Evolutionary conservation across 208 protist genomes (phyloP), one percentile per base, ranked within the genome.

Genomic region (Strigomonas culicis): DNA sequence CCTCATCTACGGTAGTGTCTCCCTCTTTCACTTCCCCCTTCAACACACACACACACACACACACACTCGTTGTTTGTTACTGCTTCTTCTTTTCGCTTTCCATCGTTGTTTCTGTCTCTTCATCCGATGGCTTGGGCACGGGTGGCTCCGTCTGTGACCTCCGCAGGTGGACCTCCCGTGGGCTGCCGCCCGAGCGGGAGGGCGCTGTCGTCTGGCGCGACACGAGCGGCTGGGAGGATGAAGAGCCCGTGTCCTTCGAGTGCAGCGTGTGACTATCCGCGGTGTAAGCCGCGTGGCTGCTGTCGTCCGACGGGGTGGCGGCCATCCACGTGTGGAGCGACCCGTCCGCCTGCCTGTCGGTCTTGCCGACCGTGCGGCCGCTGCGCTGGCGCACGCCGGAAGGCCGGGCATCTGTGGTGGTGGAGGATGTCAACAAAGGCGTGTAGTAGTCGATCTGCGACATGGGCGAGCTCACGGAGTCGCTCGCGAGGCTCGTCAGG

Each of bases 401-500:
- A 2, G 4, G 39, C 10, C 39, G 39, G 11, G 13, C 13, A 15
- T 44, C 39, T 4, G 39, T 44, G 11, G 1, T 44, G 10, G 39
- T 44, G 10, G 39, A 44, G 1, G 39, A n/a, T 15, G 39, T 4
- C 39, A 15, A 19, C 39, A 44, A 4, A 4, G 39, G 39, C 39
- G 39, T n/a, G 39, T n/a, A 17, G 39, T 44, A 44, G 39, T 44
- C 39, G 39, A 44, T 17, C 39, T 44, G 39, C 39, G 39, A 2
- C 39, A 44, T 4, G 4, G 39, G 39, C 1, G 39, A 44, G 10
- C 39, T 15, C 10, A 44, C 11, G 39, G 8, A 44, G 8, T 44
- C 39, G 30, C 24, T 62, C 30, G 66, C 58, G 60, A 68, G 62
- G 43, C 51, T 65, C 27, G 36, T 21, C 22, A 74, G 56, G 46